Evolutionary conservation across 169 alveolate genomes (phyloP).

Genomic region (Babesia bovis): DNA sequence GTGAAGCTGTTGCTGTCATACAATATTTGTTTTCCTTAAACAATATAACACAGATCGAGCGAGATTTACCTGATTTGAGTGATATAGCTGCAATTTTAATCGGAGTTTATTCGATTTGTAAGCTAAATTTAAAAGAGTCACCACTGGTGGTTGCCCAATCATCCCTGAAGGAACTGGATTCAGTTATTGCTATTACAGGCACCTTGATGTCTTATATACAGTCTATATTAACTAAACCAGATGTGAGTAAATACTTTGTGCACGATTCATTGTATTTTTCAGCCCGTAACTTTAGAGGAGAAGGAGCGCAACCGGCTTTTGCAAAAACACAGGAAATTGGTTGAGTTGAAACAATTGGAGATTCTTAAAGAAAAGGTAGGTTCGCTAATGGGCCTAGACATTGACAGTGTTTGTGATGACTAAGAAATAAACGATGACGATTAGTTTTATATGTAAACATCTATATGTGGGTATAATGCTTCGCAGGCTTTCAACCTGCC

Average conservation of each 20-base stretch:
- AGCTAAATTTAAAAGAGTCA: constrained; percentile 40
- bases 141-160: constrained; percentile 51
- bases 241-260: constrained; percentile 22
- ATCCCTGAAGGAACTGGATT: constrained; percentile 51
- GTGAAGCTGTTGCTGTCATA: no score
- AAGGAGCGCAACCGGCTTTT: constrained; percentile 22
- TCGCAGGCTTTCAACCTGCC: constrained; percentile 57
- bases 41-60: constrained; percentile 16
- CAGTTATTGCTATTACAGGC: constrained; percentile 37
- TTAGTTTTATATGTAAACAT: no score
- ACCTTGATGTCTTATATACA: constrained; percentile 12
- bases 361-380: constrained; percentile 47
- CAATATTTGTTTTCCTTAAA: neutral
- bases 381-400: neutral
- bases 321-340: constrained; percentile 21
- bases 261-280: neutral
- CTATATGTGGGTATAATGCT: no score
- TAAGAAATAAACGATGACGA: neutral
- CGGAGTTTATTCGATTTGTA: constrained; percentile 54
- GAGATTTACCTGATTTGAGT: constrained; percentile 59
- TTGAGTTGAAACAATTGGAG: constrained; percentile 37
- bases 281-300: constrained; percentile 46
- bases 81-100: constrained; percentile 55
- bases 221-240: constrained; percentile 6
- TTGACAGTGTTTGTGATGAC: neutral